A percentile compares a stretch with the other conserved stretches of the same genome.
Evolutionary conservation across 345 rosid genomes (phyloP).

Genomic region (Salix arbutifolia): DNA sequence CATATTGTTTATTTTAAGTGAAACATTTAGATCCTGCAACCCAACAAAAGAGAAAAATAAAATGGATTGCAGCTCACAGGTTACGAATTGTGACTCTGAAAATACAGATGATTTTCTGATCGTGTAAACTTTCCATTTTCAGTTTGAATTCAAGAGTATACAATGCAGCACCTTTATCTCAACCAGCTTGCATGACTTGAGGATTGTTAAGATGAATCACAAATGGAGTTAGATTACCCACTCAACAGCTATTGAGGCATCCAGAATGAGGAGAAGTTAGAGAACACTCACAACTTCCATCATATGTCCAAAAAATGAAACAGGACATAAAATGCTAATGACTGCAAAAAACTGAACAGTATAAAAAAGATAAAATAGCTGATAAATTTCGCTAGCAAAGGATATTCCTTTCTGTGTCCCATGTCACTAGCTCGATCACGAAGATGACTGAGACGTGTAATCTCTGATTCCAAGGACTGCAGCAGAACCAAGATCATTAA

Average conservation of each 20-base stretch:
- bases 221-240: background rate
- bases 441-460: conserved; percentile 77
- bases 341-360: background rate
- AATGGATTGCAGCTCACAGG: background rate
- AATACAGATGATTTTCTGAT: background rate
- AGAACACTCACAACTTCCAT: background rate
- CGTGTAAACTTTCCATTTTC: background rate
- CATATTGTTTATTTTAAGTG: background rate
- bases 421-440: conserved; percentile 99
- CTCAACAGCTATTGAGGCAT: background rate
- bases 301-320: background rate
- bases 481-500: conserved; percentile 16
- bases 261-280: background rate
- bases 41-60: background rate
- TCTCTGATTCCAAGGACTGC: conserved; percentile 91
- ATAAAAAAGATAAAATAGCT: background rate
- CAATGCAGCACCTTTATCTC: background rate
- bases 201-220: background rate
- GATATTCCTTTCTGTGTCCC: conserved; percentile 97
- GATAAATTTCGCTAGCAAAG: conserved; percentile 35
- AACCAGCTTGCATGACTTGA: background rate
- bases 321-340: background rate
- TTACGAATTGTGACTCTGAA: background rate
- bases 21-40: background rate
- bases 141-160: background rate